Percentiles rank a stretch among this genome's conserved stretches.
Evolutionary conservation across 306 rosid genomes (phyloP).

Genomic region (Sechiopsis laciniata): DNA sequence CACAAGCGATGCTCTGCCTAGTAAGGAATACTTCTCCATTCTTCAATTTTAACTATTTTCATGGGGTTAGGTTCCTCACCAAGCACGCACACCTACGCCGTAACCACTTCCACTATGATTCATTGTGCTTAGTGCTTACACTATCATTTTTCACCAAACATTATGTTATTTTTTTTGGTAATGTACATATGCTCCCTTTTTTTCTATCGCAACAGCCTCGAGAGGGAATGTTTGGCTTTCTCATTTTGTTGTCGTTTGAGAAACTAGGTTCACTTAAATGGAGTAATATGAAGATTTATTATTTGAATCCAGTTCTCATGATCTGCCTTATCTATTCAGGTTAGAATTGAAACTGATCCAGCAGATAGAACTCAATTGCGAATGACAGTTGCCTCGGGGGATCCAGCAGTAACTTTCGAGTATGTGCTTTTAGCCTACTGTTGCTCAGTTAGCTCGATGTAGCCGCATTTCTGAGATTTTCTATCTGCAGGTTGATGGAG

Average conservation of each 20-base stretch:
- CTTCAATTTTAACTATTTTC: conserved; percentile 9
- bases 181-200: neutral
- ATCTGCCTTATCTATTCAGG: conserved; percentile 36
- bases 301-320: conserved; percentile 17
- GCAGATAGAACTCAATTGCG: conserved; percentile 98
- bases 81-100: too few species aligned
- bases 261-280: too few species aligned
- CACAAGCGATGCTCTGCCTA: conserved; percentile 92
- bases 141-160: neutral
- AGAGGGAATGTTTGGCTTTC: neutral
- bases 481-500: conserved; percentile 75
- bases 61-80: neutral
- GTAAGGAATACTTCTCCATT: conserved; percentile 44
- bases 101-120: too few species aligned
- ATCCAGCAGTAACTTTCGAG: conserved; percentile 79
- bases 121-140: neutral
- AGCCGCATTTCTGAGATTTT: neutral
- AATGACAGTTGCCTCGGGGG: conserved; percentile 97
- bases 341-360: conserved; percentile 92
- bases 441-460: neutral
- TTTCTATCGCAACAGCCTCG: neutral
- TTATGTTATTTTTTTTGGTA: neutral
- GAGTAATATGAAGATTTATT: too few species aligned
- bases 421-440: conserved; percentile 35
- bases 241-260: neutral